phyloP scores from a whole-genome alignment of 345 rosid species.

The Pelargonium nanum region DNA sequence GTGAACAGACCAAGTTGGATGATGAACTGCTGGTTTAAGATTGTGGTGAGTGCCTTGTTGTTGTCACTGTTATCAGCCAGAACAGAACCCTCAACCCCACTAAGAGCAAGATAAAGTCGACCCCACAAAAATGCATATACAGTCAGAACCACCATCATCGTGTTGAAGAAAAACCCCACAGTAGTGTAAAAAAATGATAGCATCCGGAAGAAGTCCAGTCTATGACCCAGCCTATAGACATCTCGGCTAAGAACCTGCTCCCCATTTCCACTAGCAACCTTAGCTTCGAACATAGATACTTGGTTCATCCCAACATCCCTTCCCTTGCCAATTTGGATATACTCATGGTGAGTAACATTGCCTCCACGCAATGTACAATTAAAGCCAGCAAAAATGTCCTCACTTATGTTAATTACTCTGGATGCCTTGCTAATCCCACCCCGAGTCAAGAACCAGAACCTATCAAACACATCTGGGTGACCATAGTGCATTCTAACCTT shows the following conservation, averaged over 20 bases:
- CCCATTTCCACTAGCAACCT: constrained; percentile 98
- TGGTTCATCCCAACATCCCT: constrained; percentile 98
- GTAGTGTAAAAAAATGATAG: constrained; percentile 90
- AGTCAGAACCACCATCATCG: constrained; percentile 83
- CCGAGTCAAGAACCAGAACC: constrained; percentile 95
- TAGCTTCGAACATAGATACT: constrained; percentile 95
- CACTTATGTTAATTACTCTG: constrained; percentile 88
- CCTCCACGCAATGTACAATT: constrained; percentile 98
- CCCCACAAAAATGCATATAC: constrained; percentile 95
- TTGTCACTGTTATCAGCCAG: constrained; percentile 34
- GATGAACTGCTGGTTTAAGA: constrained; percentile 86
- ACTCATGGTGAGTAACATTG: constrained; percentile 94
- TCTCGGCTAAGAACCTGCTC: constrained; percentile 97
- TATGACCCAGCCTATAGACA: constrained; percentile 90
- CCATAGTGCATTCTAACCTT: constrained; percentile 98
- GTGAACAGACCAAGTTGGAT: constrained; percentile 93
- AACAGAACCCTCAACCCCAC: constrained; percentile 79
- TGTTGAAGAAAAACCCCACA: constrained; percentile 88
- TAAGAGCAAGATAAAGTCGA: constrained; percentile 80
- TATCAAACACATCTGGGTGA: constrained; percentile 91
- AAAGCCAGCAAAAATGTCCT: constrained; percentile 98
- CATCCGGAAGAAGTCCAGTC: constrained; percentile 96
- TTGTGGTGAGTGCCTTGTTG: constrained; percentile 70
- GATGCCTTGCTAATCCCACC: constrained; percentile 99
- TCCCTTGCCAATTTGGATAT: constrained; percentile 96